phyloP scores from a whole-genome alignment of 805 yeast species.

The Yarrowia divulgata region DNA sequence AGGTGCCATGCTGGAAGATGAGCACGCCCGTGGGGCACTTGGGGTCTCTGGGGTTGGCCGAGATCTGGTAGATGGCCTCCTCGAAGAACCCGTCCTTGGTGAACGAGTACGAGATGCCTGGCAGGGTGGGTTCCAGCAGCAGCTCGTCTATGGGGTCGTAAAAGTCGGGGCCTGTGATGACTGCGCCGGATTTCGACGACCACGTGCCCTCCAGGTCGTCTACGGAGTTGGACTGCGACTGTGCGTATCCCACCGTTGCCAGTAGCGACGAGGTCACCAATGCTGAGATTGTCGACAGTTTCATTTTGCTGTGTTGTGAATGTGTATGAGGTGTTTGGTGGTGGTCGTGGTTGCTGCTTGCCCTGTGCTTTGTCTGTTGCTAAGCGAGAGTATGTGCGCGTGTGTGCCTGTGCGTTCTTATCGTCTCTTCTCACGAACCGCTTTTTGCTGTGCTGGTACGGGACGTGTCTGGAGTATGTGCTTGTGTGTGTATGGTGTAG shows the following conservation, averaged over 20 bases:
- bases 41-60: conserved; percentile 60
- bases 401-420: background rate
- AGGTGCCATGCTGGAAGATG: conserved; percentile 89
- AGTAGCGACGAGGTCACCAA: background rate
- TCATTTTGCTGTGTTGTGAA: background rate
- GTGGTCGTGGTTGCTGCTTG: background rate
- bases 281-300: conserved; percentile 10
- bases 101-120: conserved; percentile 93
- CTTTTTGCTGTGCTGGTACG: no score
- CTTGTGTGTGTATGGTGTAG: no score
- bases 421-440: no score
- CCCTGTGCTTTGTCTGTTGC: no score
- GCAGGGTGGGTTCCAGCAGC: conserved; percentile 91
- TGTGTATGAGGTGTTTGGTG: background rate
- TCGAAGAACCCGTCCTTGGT: conserved; percentile 92
- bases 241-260: background rate
- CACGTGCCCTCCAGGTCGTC: conserved; percentile 64
- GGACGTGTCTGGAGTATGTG: no score
- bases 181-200: conserved; percentile 92
- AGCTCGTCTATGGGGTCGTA: conserved; percentile 96
- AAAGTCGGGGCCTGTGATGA: conserved; percentile 92
- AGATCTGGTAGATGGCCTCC: conserved; percentile 83
- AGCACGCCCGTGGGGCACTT: conserved; percentile 83
- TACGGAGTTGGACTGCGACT: conserved; percentile 1
- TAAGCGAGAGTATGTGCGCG: background rate